A percentile compares a stretch with the other conserved stretches of the same genome.
Evolutionary conservation across 805 yeast species (phyloP).

Genomic region (Pichia ethanolica): DNA sequence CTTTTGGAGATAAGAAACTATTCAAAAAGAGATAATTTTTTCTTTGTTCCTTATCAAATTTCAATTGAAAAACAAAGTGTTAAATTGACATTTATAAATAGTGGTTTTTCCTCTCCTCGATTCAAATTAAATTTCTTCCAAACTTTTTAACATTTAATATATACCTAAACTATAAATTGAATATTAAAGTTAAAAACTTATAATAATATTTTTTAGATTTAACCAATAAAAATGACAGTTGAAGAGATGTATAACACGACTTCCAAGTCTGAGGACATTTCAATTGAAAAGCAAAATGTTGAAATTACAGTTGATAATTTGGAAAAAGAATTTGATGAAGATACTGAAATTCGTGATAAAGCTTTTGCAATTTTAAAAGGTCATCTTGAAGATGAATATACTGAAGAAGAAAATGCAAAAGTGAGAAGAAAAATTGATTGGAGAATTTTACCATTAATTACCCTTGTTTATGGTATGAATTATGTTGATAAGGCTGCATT

Average conservation of each 20-base stretch:
- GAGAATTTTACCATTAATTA: constrained; percentile 24
- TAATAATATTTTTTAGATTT: no score
- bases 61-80: no score
- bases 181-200: no score
- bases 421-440: constrained; percentile 26
- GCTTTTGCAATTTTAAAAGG: constrained; percentile 16
- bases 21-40: no score
- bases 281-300: background rate
- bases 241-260: background rate
- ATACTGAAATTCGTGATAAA: constrained; percentile 14
- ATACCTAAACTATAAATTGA: no score
- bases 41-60: no score
- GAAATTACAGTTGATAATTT: background rate
- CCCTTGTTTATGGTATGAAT: constrained; percentile 19
- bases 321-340: constrained; percentile 7
- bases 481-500: constrained; percentile 48
- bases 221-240: background rate
- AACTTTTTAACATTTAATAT: no score
- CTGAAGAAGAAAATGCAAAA: constrained; percentile 21
- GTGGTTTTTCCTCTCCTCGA: no score
- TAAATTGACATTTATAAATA: no score
- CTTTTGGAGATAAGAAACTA: no score
- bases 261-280: background rate
- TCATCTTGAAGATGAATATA: constrained; percentile 10
- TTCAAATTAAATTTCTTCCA: no score